A percentile compares a stretch with the other conserved stretches of the same genome.
Evolutionary conservation across 2,329 filamentous ascomycete species (phyloP).

Genomic region (Aspergillus sclerotialis): DNA sequence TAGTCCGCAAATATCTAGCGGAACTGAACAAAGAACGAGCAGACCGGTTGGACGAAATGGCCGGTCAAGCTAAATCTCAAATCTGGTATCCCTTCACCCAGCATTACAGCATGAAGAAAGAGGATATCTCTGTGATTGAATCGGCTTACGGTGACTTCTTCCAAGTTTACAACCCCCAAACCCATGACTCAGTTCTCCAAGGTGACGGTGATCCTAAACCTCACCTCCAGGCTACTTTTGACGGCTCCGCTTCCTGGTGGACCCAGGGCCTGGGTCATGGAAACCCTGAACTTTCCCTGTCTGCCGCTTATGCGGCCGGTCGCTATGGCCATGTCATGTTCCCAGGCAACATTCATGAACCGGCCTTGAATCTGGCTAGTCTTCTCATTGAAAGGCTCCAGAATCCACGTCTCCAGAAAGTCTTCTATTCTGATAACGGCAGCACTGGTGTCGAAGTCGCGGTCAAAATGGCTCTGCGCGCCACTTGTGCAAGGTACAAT

Average conservation of each 20-base stretch:
- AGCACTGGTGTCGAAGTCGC: slow-evolving; percentile 80
- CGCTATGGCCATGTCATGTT: slow-evolving; percentile 89
- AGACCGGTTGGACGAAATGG: slow-evolving; percentile 54
- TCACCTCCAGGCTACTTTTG: slow-evolving; percentile 61
- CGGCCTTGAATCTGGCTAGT: slow-evolving; percentile 64
- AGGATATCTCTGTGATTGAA: slow-evolving; percentile 68
- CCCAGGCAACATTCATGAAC: slow-evolving; percentile 70
- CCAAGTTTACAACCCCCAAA: slow-evolving; percentile 58
- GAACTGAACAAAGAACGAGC: slow-evolving; percentile 52
- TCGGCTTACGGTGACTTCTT: slow-evolving; percentile 75
- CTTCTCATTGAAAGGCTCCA: slow-evolving; percentile 51
- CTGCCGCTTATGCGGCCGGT: slow-evolving; percentile 73
- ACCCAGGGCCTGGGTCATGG: slow-evolving; percentile 80
- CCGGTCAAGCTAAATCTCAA: slow-evolving; percentile 50
- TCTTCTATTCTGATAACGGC: slow-evolving; percentile 79
- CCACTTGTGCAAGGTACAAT: slow-evolving; percentile 58
- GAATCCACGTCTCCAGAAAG: slow-evolving; percentile 61
- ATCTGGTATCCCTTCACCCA: slow-evolving; percentile 91
- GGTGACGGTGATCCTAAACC: slow-evolving; percentile 7
- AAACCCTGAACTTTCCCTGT: slow-evolving; percentile 63
- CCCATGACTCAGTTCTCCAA: slow-evolving; percentile 27
- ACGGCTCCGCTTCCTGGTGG: slow-evolving; percentile 87
- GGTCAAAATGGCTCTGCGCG: slow-evolving; percentile 75
- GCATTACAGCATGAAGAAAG: slow-evolving; percentile 55
- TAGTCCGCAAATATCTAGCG: slow-evolving; percentile 47